Evolutionary conservation across 2,329 filamentous ascomycete species (phyloP).

Genomic region (Xylariales sp.): DNA sequence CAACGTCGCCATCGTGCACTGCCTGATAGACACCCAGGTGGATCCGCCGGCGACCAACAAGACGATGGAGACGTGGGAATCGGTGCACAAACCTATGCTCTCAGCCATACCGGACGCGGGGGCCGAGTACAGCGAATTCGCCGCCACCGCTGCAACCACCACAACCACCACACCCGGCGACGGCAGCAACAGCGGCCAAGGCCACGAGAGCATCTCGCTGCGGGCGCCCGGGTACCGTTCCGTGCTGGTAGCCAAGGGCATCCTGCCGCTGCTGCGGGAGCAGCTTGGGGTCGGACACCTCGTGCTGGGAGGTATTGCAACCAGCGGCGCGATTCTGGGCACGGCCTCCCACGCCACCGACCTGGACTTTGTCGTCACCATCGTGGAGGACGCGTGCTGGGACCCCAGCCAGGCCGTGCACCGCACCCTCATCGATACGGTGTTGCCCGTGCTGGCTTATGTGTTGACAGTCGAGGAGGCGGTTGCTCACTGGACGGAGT

Average conservation of each 20-base stretch:
- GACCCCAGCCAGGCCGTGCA: conserved; percentile 6
- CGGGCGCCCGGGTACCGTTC: conserved; percentile 9
- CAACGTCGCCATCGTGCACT: conserved; percentile 13
- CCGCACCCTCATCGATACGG: conserved; percentile 1
- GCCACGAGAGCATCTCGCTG: conserved; percentile 7
- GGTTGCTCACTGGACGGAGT: not conserved
- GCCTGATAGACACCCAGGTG: conserved; percentile 5
- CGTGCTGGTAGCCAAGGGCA: conserved; percentile 6
- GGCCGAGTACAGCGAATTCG: conserved; percentile 6
- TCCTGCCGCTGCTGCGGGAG: conserved; percentile 8
- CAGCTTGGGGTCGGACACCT: conserved; percentile 10
- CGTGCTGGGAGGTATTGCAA: conserved; percentile 8
- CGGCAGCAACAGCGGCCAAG: too few relatives aligned
- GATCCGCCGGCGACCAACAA: conserved; percentile 10
- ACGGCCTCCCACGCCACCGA: conserved; percentile 11
- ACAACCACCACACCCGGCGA: too few relatives aligned
- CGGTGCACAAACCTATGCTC: conserved; percentile 9
- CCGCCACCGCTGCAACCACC: too few relatives aligned
- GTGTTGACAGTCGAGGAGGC: conserved; percentile 1
- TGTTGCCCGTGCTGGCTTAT: conserved; percentile 2
- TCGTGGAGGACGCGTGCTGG: conserved; percentile 13
- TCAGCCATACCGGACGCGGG: conserved; percentile 7
- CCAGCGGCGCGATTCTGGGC: conserved; percentile 12
- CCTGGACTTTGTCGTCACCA: conserved; percentile 11
- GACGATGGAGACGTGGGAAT: conserved; percentile 6